A percentile compares a stretch with the other conserved stretches of the same genome.
phyloP scores from a whole-genome alignment of 768 basidiomycete genomes.

The Brasilioporus rufonigricans region DNA sequence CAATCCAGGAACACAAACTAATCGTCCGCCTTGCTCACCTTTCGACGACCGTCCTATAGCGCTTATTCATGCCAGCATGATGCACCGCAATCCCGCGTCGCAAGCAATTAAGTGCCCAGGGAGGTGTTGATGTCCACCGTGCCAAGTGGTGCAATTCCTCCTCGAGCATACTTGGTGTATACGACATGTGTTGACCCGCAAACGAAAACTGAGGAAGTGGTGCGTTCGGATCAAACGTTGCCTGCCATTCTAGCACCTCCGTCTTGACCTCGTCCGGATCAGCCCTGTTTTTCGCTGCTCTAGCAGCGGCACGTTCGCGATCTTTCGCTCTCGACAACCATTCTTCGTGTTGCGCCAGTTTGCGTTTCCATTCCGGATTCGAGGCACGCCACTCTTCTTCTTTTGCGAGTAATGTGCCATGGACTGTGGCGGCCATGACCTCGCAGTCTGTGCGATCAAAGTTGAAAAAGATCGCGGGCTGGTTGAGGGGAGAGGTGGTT shows the following conservation, averaged over 20 bases:
- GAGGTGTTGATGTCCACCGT: slow-evolving; percentile 20
- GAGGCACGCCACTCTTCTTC: slow-evolving; percentile 50
- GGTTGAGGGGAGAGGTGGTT: neutral
- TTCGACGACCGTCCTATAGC: slow-evolving; percentile 57
- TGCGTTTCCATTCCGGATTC: slow-evolving; percentile 48
- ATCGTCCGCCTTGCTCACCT: slow-evolving; percentile 35
- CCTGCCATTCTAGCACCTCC: slow-evolving; percentile 43
- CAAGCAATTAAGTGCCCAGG: slow-evolving; percentile 48
- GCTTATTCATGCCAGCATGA: slow-evolving; percentile 66
- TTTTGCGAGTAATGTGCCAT: slow-evolving; percentile 35
- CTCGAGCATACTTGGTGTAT: slow-evolving; percentile 47
- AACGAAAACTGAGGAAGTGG: slow-evolving; percentile 63
- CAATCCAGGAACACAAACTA: neutral
- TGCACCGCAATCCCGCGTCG: slow-evolving; percentile 65
- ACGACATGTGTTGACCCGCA: slow-evolving; percentile 40
- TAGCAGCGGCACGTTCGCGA: slow-evolving; percentile 43
- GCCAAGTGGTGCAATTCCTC: slow-evolving; percentile 44
- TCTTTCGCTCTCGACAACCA: slow-evolving; percentile 49
- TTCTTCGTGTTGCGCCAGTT: slow-evolving; percentile 47
- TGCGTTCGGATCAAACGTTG: slow-evolving; percentile 54
- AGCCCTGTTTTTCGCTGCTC: slow-evolving; percentile 38
- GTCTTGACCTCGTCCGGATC: slow-evolving; percentile 25
- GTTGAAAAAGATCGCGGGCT: slow-evolving; percentile 69
- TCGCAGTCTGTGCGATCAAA: slow-evolving; percentile 64
- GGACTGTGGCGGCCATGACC: slow-evolving; percentile 42